Percentiles rank a stretch among this genome's conserved stretches.
Evolutionary conservation across 2,329 filamentous ascomycete species (phyloP).

Genomic region (Claviceps sp.): DNA sequence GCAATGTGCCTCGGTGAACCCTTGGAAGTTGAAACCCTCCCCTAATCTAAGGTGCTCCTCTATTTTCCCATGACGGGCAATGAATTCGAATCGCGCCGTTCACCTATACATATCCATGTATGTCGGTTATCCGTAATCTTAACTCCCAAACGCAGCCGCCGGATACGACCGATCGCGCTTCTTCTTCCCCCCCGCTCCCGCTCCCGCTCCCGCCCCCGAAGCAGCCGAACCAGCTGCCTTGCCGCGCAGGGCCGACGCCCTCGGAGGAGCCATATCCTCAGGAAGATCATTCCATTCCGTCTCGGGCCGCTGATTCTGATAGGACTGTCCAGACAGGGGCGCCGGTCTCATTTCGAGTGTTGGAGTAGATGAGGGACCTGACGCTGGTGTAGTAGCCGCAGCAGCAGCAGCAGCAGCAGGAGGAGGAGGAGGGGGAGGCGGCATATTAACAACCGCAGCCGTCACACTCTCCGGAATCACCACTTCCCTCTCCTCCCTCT

Average conservation of each 20-base stretch:
- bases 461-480: conserved; percentile 14
- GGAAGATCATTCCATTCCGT: conserved; percentile 56
- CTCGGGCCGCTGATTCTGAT: conserved; percentile 44
- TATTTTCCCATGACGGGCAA: too few species aligned
- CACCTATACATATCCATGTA: background rate
- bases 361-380: conserved; percentile 10
- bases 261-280: conserved; percentile 36
- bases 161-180: conserved; percentile 50
- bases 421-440: conserved; percentile 5
- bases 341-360: conserved; percentile 5
- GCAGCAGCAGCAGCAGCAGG: background rate
- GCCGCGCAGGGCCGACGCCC: background rate
- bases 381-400: conserved; percentile 13
- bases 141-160: conserved; percentile 43
- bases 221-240: conserved; percentile 17
- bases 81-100: too few species aligned
- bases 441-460: conserved; percentile 19
- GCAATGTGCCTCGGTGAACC: too few species aligned
- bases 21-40: too few species aligned
- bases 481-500: conserved; percentile 1
- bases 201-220: conserved; percentile 30
- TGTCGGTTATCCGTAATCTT: background rate
- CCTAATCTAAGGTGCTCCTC: too few species aligned
- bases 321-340: conserved; percentile 29
- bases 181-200: conserved; percentile 36